These are phyloP conservation scores for Nicotiana sylvestris DNA, from an alignment of 257 asterid genomes.

Conservation along the genomic window DNA sequence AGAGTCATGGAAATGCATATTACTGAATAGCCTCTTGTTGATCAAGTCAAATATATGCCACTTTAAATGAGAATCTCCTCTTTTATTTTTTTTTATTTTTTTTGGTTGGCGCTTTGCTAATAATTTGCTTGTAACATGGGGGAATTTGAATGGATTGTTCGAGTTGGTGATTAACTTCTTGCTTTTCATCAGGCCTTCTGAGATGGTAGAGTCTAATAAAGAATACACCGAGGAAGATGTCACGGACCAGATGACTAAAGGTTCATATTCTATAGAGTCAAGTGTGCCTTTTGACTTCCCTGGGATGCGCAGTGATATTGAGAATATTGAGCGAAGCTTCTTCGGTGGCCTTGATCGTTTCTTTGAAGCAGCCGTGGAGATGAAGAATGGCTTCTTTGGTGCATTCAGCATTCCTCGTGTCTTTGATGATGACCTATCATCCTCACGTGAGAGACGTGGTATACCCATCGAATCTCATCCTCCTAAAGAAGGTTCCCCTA, in stretches of 20 bases:
- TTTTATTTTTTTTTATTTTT: neutral
- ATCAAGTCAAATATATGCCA: neutral
- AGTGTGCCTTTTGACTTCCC: conserved; percentile 44
- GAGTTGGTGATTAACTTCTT: conserved; percentile 9
- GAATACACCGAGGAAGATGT: conserved; percentile 88
- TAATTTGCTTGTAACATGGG: neutral
- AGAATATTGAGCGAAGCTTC: conserved; percentile 58
- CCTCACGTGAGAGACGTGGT: conserved; percentile 27
- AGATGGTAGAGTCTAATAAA: conserved; percentile 65
- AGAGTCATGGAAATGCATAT: neutral
- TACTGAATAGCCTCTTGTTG: neutral
- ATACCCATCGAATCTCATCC: conserved; percentile 38
- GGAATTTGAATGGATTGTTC: neutral
- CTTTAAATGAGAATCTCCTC: neutral
- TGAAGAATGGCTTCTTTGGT: conserved; percentile 49
- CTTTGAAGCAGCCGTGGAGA: conserved; percentile 58
- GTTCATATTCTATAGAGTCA: conserved; percentile 35
- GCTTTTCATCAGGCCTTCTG: conserved; percentile 58
- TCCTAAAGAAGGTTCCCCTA: conserved; percentile 29
- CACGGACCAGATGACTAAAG: conserved; percentile 56
- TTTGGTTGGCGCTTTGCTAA: neutral
- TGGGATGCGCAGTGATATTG: conserved; percentile 65
- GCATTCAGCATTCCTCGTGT: conserved; percentile 33
- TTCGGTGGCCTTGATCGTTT: conserved; percentile 37
- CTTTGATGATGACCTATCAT: conserved; percentile 16